Evolutionary conservation across 805 yeast genomes (phyloP).

Genomic region (Candida jianshihensis): DNA sequence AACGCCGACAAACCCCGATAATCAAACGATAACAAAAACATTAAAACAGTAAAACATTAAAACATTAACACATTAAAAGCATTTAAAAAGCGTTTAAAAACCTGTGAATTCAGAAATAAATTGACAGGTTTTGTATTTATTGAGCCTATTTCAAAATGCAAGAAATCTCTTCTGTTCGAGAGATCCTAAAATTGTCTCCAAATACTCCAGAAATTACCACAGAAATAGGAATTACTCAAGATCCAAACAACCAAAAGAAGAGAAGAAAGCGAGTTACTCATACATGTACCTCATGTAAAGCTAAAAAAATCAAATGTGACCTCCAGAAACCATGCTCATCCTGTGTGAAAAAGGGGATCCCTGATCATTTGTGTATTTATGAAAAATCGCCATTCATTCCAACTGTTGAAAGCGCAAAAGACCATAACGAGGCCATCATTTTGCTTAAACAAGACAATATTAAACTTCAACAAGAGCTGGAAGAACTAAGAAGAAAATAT

Average conservation of each 20-base stretch:
- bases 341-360: conserved; percentile 18
- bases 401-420: conserved; percentile 12
- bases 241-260: conserved; percentile 1
- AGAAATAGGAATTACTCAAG: not conserved
- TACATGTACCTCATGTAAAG: conserved; percentile 18
- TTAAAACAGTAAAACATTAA: too few relatives aligned
- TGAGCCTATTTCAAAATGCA: too few relatives aligned
- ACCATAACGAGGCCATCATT: conserved; percentile 8
- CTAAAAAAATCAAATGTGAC: conserved; percentile 21
- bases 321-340: conserved; percentile 19
- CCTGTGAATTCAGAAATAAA: too few relatives aligned
- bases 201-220: too few relatives aligned
- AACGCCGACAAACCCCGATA: too few relatives aligned
- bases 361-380: conserved; percentile 19
- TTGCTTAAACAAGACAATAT: conserved; percentile 14
- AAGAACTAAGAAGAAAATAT: conserved; percentile 6
- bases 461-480: conserved; percentile 12
- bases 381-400: conserved; percentile 24
- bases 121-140: too few relatives aligned
- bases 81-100: too few relatives aligned
- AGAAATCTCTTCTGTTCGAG: too few relatives aligned
- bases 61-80: too few relatives aligned
- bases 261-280: conserved; percentile 12
- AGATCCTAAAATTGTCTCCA: too few relatives aligned
- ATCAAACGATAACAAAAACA: too few relatives aligned